Conservation (phyloP, 1,284 basidiomycete species). For the Ustilago trichophora region DNA sequence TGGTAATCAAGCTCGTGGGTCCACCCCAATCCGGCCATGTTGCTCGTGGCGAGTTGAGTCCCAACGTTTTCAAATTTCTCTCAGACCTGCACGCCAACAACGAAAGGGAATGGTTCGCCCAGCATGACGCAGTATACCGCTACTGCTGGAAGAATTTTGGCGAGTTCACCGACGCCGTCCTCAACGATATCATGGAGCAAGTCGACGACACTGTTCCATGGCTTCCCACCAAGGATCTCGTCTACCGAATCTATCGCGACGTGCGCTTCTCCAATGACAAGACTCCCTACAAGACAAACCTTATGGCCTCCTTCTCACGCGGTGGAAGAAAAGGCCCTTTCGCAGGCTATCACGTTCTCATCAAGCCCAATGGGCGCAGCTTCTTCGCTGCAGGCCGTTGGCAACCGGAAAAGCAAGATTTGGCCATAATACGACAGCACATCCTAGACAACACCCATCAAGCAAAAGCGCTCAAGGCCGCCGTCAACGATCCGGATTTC, state of each 20-base stretch:
- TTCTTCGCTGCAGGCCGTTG: constrained; percentile 82
- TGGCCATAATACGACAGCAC: constrained; percentile 76
- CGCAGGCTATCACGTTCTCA: constrained; percentile 71
- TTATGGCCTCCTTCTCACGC: constrained; percentile 80
- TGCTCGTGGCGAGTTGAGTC: constrained; percentile 82
- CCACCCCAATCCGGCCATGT: constrained; percentile 68
- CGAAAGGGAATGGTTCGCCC: constrained; percentile 81
- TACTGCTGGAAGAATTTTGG: constrained; percentile 75
- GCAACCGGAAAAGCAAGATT: constrained; percentile 82
- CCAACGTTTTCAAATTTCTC: constrained; percentile 83
- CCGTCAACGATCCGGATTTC: constrained; percentile 76
- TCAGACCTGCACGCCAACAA: constrained; percentile 76
- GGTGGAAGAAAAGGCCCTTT: constrained; percentile 80
- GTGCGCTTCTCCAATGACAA: constrained; percentile 91
- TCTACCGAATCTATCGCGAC: constrained; percentile 74
- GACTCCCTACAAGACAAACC: constrained; percentile 85
- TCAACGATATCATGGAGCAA: constrained; percentile 73
- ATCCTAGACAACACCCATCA: constrained; percentile 72
- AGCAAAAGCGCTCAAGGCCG: constrained; percentile 73
- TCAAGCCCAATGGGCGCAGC: constrained; percentile 68
- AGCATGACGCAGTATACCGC: constrained; percentile 69
- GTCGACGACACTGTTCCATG: constrained; percentile 80
- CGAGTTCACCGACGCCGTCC: constrained; percentile 79
- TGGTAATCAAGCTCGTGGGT: constrained; percentile 26
- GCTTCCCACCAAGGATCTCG: constrained; percentile 84